These are phyloP conservation scores for Karstenula rhodostoma DNA, from an alignment of 2,329 filamentous ascomycete species.

Conservation along the genomic window DNA sequence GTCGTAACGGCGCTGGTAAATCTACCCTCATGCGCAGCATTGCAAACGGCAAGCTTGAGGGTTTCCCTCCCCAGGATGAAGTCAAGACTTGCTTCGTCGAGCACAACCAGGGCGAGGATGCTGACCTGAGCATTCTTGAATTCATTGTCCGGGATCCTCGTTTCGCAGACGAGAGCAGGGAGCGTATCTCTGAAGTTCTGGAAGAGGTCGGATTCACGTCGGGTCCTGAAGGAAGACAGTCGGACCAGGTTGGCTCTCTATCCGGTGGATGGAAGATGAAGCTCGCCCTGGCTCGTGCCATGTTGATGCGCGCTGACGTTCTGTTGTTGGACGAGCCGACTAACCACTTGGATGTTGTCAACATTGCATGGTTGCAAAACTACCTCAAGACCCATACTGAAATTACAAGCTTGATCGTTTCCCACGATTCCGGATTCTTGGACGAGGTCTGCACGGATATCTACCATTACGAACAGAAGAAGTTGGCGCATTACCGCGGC, in stretches of 20 bases:
- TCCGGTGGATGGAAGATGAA: slow-evolving; percentile 99
- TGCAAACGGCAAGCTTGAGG: slow-evolving; percentile 92
- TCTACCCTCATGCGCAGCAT: slow-evolving; percentile 99
- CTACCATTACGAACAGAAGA: slow-evolving; percentile 99
- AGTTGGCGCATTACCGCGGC: slow-evolving; percentile 85
- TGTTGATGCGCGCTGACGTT: slow-evolving; percentile 97
- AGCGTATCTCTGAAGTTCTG: slow-evolving; percentile 84
- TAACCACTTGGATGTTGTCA: slow-evolving; percentile 95
- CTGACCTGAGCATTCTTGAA: slow-evolving; percentile 92
- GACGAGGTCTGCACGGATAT: slow-evolving; percentile 98
- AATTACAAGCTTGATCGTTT: slow-evolving; percentile 96
- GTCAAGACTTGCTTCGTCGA: slow-evolving; percentile 98
- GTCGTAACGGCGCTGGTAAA: slow-evolving; percentile 96
- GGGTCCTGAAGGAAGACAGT: slow-evolving; percentile 87
- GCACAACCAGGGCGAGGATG: slow-evolving; percentile 98
- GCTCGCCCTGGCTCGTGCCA: slow-evolving; percentile 91
- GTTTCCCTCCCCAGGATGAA: slow-evolving; percentile 91
- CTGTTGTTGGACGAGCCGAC: slow-evolving; percentile 97
- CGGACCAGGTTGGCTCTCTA: slow-evolving; percentile 88
- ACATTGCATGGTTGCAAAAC: slow-evolving; percentile 94
- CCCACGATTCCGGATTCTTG: slow-evolving; percentile 96
- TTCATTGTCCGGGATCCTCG: slow-evolving; percentile 91
- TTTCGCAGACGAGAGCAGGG: slow-evolving; percentile 77
- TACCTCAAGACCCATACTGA: slow-evolving; percentile 96
- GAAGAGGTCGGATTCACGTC: slow-evolving; percentile 92